phyloP scores from a whole-genome alignment of 1,139 yeast species.

The Pichia sp. region DNA sequence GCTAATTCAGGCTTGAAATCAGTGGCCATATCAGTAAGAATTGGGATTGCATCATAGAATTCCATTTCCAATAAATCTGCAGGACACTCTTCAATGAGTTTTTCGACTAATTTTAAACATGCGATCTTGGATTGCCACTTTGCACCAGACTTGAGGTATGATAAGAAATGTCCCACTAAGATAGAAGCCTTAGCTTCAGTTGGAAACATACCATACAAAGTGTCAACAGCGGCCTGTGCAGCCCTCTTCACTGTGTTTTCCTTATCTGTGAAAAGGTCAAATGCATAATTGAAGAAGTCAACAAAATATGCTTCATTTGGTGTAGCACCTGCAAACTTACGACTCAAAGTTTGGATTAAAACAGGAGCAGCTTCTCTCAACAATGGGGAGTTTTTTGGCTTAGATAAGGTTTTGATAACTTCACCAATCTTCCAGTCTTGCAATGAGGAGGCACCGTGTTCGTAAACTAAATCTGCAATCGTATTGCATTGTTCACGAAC shows the following conservation, averaged over 20 bases:
- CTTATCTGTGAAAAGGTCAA: conserved; percentile 74
- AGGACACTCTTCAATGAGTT: conserved; percentile 73
- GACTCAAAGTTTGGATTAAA: conserved; percentile 63
- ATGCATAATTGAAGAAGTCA: conserved; percentile 52
- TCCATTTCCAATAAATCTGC: conserved; percentile 79
- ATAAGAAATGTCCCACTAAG: conserved; percentile 56
- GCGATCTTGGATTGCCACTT: conserved; percentile 92
- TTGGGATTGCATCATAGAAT: conserved; percentile 76
- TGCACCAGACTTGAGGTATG: conserved; percentile 72
- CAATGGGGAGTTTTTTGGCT: conserved; percentile 68
- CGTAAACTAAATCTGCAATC: conserved; percentile 47
- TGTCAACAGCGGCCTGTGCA: conserved; percentile 65
- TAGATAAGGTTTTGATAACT: conserved; percentile 58
- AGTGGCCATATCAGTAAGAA: conserved; percentile 82
- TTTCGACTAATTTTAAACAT: conserved; percentile 69
- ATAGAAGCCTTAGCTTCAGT: conserved; percentile 74
- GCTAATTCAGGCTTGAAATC: conserved; percentile 97
- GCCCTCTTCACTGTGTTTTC: conserved; percentile 82
- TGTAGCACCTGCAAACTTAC: conserved; percentile 59
- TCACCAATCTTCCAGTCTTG: conserved; percentile 64
- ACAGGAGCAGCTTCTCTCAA: conserved; percentile 74
- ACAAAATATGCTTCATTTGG: conserved; percentile 74
- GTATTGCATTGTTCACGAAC: conserved; percentile 57
- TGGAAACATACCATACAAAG: conserved; percentile 66
- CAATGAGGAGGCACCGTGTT: conserved; percentile 48